A percentile compares a stretch with the other conserved stretches of the same genome.
phyloP scores from a whole-genome alignment of 2,329 filamentous ascomycete genomes.

The Myotisia sp. region DNA sequence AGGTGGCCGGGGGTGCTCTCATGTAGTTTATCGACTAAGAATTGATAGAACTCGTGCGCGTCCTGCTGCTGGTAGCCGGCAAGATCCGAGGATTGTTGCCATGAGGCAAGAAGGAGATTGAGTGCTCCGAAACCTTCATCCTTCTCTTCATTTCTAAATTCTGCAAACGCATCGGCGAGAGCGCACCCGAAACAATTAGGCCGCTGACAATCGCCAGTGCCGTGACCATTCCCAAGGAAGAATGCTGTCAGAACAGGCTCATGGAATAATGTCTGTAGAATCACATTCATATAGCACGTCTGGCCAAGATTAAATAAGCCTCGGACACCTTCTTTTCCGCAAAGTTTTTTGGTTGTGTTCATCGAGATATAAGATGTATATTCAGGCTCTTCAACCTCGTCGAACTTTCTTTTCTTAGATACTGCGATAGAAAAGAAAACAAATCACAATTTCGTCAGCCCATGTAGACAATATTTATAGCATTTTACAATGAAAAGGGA shows the following conservation, averaged over 20 bases:
- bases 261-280: slow-evolving; percentile 83
- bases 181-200: slow-evolving; percentile 47
- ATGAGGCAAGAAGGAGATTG: slow-evolving; percentile 76
- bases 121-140: slow-evolving; percentile 84
- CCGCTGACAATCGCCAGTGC: slow-evolving; percentile 54
- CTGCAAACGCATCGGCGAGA: slow-evolving; percentile 48
- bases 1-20: slow-evolving; percentile 58
- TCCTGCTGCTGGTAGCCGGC: slow-evolving; percentile 93
- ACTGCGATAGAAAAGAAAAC: slow-evolving; percentile 6
- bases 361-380: slow-evolving; percentile 61
- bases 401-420: slow-evolving; percentile 23
- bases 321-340: slow-evolving; percentile 72
- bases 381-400: slow-evolving; percentile 34
- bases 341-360: slow-evolving; percentile 68
- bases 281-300: slow-evolving; percentile 95
- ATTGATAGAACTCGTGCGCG: slow-evolving; percentile 94
- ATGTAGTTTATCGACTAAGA: slow-evolving; percentile 82
- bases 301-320: slow-evolving; percentile 97
- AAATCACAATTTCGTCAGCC: no score
- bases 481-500: no score
- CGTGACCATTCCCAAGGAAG: slow-evolving; percentile 83
- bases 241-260: slow-evolving; percentile 85
- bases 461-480: background rate
- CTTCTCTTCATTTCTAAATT: slow-evolving; percentile 47
- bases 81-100: slow-evolving; percentile 50